Evolutionary conservation across 1,139 yeast species (phyloP), one percentile per base, ranked within the genome.

Genomic region (Taphrina pruni): DNA sequence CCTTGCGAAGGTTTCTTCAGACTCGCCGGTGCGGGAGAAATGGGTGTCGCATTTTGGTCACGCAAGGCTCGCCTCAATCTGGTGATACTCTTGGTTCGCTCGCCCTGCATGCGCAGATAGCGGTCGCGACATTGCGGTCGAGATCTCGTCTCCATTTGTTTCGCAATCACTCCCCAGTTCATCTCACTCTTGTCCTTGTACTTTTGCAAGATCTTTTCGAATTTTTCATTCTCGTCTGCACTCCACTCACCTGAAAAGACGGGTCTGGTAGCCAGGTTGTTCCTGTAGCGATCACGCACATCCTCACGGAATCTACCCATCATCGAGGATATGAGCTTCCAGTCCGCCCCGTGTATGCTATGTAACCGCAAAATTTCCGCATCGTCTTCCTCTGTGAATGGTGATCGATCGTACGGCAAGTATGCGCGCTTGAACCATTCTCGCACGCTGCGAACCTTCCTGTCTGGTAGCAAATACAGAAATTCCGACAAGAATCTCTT

Each of bases 241-340:
- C 54, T 36, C 62, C 62, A 58, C n/a, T 21, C 54, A 1, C 62
- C 62, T 6, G 14, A 5, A 14, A 8, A 6, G 6, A 21, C 35
- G 12, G 20, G 12, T 12, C 14, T 14, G 7, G 43, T 32, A 6
- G 46, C 61, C n/a, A 64, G 17, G 14, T 35, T 17, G 39, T 45
- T 64, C n/a, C 67, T 38, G 39, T 64, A 64, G 12, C 55, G 60
- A 45, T 54, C 67, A 12, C 54, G 26, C 4, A 64, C 61, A n/a
- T 64, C 67, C n/a, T 54, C 39, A 14, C 45, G 39, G 26, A n/a
- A 43, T 35, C 67, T 60, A 11, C 55, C 54, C 61, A 64, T 45
- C 17, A 14, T 36, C 8, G 7, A 21, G 1, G 55, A 51, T n/a
- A 64, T 64, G 14, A n/a, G 54, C 48, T 36, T 55, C 67, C 67